phyloP scores from a whole-genome alignment of 2,329 filamentous ascomycete genomes.

The Colletotrichum lindemuthianum region DNA sequence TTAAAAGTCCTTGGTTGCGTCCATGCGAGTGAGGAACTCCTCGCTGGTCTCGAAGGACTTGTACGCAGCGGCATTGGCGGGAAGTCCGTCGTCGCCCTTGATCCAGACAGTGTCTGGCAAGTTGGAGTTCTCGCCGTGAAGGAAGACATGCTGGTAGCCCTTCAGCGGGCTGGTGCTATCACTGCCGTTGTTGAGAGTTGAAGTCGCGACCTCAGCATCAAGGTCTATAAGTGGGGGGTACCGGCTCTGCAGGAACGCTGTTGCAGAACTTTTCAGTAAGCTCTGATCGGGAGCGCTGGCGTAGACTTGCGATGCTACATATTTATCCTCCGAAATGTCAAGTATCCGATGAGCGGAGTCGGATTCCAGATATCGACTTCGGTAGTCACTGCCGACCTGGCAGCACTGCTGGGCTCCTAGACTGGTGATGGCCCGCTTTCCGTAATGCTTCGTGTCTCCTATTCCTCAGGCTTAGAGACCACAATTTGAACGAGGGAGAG shows the following conservation, averaged over 20 bases:
- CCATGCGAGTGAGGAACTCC: conserved; percentile 39
- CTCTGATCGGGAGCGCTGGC: conserved; percentile 46
- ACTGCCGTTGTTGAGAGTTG: conserved; percentile 42
- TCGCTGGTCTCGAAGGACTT: conserved; percentile 44
- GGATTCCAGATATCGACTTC: conserved; percentile 39
- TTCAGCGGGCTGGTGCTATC: conserved; percentile 37
- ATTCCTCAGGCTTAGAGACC: neutral
- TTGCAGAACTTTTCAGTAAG: conserved; percentile 48
- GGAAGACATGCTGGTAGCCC: conserved; percentile 48
- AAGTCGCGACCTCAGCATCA: conserved; percentile 40
- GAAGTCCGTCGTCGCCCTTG: conserved; percentile 49
- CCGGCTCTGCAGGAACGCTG: conserved; percentile 48
- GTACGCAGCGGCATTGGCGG: conserved; percentile 41
- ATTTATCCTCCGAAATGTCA: conserved; percentile 46
- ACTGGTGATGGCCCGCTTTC: conserved; percentile 44
- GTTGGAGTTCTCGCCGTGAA: conserved; percentile 44
- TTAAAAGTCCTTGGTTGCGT: conserved; percentile 45
- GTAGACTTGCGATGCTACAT: conserved; percentile 45
- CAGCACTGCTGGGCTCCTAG: conserved; percentile 48
- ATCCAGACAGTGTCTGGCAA: conserved; percentile 50
- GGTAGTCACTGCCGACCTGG: conserved; percentile 40
- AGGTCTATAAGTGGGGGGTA: conserved; percentile 46
- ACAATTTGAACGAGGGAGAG: fast-evolving
- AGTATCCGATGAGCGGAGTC: conserved; percentile 43
- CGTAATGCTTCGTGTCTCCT: conserved; percentile 50